Conservation (phyloP, 805 yeast genomes). For the Kuraishia molischiana region DNA sequence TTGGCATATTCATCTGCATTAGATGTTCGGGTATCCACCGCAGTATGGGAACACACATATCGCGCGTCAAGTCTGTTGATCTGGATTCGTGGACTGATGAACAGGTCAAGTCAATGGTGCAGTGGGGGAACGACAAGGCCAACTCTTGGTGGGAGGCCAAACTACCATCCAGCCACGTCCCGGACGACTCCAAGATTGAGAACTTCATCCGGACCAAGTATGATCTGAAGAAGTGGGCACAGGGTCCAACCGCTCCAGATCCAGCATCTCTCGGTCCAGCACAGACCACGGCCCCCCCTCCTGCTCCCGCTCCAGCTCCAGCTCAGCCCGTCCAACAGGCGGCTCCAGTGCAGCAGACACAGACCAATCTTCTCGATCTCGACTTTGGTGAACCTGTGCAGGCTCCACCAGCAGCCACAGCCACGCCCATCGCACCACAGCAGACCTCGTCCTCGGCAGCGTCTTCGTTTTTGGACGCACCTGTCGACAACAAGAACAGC, state of each 20-base stretch:
- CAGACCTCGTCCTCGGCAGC: background rate
- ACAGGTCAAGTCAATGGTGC: slow-evolving; percentile 70
- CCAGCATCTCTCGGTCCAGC: slow-evolving; percentile 30
- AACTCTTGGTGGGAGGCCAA: slow-evolving; percentile 80
- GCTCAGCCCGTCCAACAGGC: too few relatives aligned
- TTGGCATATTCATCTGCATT: slow-evolving; percentile 89
- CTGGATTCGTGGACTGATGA: slow-evolving; percentile 95
- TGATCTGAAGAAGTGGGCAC: slow-evolving; percentile 82
- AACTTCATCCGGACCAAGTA: slow-evolving; percentile 89
- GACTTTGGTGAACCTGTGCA: slow-evolving; percentile 19
- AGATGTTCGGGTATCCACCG: slow-evolving; percentile 95
- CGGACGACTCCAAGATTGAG: slow-evolving; percentile 77
- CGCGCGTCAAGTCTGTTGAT: slow-evolving; percentile 88
- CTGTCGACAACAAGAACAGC: slow-evolving; percentile 11
- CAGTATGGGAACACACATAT: slow-evolving; percentile 91
- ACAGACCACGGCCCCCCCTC: background rate
- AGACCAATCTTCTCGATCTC: slow-evolving; percentile 14
- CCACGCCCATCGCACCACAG: background rate
- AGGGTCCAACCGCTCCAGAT: slow-evolving; percentile 45
- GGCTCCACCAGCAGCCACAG: slow-evolving; percentile 8
- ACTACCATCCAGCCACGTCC: slow-evolving; percentile 60
- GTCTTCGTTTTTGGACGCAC: slow-evolving; percentile 4
- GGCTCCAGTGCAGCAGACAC: slow-evolving; percentile 1
- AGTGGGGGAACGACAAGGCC: slow-evolving; percentile 80
- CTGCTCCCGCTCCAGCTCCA: slow-evolving; percentile 1